Evolutionary conservation across 345 rosid genomes (phyloP), one percentile per base, ranked within the genome.

Genomic region (Melaleuca alternifolia): DNA sequence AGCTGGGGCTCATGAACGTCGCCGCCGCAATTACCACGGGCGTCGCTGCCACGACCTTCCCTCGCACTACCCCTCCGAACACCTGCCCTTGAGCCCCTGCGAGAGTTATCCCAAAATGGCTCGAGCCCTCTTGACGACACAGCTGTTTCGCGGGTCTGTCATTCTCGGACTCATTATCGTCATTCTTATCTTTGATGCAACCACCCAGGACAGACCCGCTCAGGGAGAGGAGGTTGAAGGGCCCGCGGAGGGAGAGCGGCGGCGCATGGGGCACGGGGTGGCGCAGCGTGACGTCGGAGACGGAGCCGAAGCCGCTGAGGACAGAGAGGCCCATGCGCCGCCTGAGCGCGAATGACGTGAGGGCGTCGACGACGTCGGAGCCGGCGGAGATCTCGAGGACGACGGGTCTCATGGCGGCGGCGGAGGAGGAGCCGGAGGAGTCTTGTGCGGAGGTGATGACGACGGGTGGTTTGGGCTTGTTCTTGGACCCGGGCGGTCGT

Each of bases 401-500:
- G 23, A 83, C 88, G 0, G 95, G 92, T 56, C 90, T 92, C 91
- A 93, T 87, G 75, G 91, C 61, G 18, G 93, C 90, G 33, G 85
- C 82, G 33, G 93, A 91, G 52, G 92, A 21, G 62, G 62, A 53
- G 62, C 48, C 61, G 50, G 85, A 83, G 85, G 85, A 83, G 20
- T 37, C 56, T 10, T 24, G 85, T 83, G 92, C 90, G 33, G 86
- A 61, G 51, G 90, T 87, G 48, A 93, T 71, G 41, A 92, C 84
- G 48, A 91, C n/a, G 33, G 96, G 94, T 0, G 92, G 91, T 56
- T 93, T 93, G 13, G 95, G 92, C 83, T 90, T 94, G 92, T 94
- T 94, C 87, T 93, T 93, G 26, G 95, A 93, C 6, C 95, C 95
- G 0, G 91, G 94, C 0, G 96, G 96, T 15, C 96, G 88, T 5